Evolutionary conservation across 148 eudicot genomes (phyloP).

Genomic region (Fagopyrum esculentum): DNA sequence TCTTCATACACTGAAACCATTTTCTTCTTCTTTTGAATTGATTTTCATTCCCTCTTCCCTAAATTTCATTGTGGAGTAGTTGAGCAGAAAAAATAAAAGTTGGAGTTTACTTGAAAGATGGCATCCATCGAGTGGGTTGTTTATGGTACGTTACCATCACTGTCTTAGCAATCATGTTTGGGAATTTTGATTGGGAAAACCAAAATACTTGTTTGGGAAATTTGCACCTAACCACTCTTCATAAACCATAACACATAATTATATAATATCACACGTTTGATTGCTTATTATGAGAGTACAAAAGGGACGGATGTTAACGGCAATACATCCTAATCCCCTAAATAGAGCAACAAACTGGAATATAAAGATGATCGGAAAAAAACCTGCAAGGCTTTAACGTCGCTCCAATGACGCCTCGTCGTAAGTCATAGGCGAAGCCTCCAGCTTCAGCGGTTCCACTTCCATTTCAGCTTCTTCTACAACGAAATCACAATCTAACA

Average conservation of each 20-base stretch:
- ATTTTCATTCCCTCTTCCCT: neutral
- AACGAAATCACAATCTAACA: neutral
- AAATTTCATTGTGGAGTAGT: neutral
- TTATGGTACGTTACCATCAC: neutral
- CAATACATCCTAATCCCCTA: too few relatives aligned
- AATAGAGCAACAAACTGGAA: too few relatives aligned
- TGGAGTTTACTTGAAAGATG: neutral
- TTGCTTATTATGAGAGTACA: too few relatives aligned
- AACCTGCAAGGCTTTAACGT: conserved; percentile 45
- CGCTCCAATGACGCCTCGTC: conserved; percentile 45
- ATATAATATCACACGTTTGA: too few relatives aligned
- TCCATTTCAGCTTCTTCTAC: conserved; percentile 14
- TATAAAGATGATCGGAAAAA: neutral
- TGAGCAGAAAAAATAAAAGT: neutral
- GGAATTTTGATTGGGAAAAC: too few relatives aligned
- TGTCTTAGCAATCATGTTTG: neutral
- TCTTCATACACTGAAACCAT: too few relatives aligned
- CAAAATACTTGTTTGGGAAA: too few relatives aligned
- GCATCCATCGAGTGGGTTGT: neutral
- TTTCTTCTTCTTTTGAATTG: too few relatives aligned
- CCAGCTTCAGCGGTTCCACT: conserved; percentile 17
- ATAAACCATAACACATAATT: too few relatives aligned
- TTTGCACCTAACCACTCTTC: too few relatives aligned
- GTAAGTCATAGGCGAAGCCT: conserved; percentile 16
- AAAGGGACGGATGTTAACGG: too few relatives aligned